These are phyloP conservation scores for Chalciporus chontae DNA, from an alignment of 768 basidiomycete species.

Conservation along the genomic window DNA sequence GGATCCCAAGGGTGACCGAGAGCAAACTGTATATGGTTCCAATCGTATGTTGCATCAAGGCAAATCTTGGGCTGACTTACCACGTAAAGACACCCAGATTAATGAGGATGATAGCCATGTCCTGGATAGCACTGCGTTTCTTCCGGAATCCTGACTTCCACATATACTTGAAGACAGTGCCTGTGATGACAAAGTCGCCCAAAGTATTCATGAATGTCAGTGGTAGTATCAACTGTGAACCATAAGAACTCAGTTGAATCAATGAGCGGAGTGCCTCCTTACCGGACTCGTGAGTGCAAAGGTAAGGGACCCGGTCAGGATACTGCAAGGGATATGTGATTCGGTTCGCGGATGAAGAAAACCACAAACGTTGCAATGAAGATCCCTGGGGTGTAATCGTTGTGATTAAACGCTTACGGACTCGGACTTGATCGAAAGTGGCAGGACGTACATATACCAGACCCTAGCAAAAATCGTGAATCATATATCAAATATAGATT, in stretches of 20 bases:
- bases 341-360: no score
- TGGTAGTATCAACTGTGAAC: slow-evolving; percentile 3
- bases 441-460: slow-evolving; percentile 5
- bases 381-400: no score
- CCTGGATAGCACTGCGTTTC: slow-evolving; percentile 5
- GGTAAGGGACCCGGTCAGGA: slow-evolving; percentile 4
- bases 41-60: not conserved
- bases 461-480: not conserved
- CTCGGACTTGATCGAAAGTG: not conserved
- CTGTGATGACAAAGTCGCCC: slow-evolving; percentile 10
- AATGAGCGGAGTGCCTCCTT: not conserved
- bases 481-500: not conserved
- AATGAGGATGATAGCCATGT: slow-evolving; percentile 10
- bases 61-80: not conserved
- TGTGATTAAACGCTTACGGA: not conserved
- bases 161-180: slow-evolving; percentile 10
- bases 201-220: slow-evolving; percentile 1
- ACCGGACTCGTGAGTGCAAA: slow-evolving; percentile 5
- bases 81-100: slow-evolving; percentile 13
- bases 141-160: slow-evolving; percentile 12
- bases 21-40: not conserved
- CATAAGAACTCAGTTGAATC: not conserved
- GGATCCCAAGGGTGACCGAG: not conserved
- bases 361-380: slow-evolving; percentile 3
- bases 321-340: not conserved